phyloP scores from a whole-genome alignment of 1,139 yeast genomes.

The Saccharomyces hybrid region DNA sequence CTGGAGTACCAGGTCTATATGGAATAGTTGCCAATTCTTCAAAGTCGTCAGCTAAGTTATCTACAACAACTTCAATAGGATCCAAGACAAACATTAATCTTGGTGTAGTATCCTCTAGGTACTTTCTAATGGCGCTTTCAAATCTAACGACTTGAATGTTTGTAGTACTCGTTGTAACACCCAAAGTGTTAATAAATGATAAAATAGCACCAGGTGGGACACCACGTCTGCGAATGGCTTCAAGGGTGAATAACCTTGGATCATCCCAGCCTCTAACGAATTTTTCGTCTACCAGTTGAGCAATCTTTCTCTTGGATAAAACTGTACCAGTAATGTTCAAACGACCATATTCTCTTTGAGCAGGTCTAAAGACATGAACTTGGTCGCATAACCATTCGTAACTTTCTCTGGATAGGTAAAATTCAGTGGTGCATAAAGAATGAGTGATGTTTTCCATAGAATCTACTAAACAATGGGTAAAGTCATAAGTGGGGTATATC shows the following conservation, averaged over 20 bases:
- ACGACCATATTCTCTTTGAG: conserved; percentile 97
- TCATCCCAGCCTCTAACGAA: conserved; percentile 97
- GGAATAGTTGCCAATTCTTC: conserved; percentile 70
- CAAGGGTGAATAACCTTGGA: conserved; percentile 91
- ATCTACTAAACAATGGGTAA: conserved; percentile 98
- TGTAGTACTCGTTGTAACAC: conserved; percentile 90
- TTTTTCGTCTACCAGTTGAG: conserved; percentile 74
- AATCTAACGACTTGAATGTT: conserved; percentile 86
- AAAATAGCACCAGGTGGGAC: conserved; percentile 98
- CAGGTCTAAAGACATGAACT: conserved; percentile 91
- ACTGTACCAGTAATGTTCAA: conserved; percentile 91
- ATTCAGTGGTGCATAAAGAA: conserved; percentile 92
- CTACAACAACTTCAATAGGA: conserved; percentile 77
- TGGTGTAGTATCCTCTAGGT: conserved; percentile 85
- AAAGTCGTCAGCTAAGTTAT: conserved; percentile 70
- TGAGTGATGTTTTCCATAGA: conserved; percentile 92
- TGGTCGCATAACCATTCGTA: conserved; percentile 98
- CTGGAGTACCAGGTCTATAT: conserved; percentile 74
- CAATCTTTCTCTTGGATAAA: conserved; percentile 90
- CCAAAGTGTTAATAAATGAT: conserved; percentile 86
- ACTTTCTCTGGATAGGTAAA: conserved; percentile 82
- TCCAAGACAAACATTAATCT: conserved; percentile 89
- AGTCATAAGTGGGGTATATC: conserved; percentile 96
- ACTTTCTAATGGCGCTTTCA: conserved; percentile 81
- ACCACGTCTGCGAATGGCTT: conserved; percentile 93